These are phyloP conservation scores for Gardenia jasminoides DNA, from an alignment of 257 asterid species.

Conservation along the genomic window DNA sequence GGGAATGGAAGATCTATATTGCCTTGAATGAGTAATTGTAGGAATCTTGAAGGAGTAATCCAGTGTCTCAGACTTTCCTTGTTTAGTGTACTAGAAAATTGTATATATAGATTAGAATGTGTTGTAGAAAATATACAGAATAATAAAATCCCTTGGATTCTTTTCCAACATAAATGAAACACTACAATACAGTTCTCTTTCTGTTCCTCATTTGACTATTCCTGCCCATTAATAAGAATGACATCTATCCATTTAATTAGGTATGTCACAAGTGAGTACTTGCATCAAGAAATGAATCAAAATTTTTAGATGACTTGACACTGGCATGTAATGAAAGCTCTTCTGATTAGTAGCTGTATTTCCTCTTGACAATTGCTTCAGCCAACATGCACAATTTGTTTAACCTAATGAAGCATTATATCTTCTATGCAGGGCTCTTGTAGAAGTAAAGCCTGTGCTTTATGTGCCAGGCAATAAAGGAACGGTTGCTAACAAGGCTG, in stretches of 20 bases:
- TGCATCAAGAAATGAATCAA: background rate
- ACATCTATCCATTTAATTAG: background rate
- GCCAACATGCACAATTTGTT: background rate
- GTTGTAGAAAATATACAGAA: no score
- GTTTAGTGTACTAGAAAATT: no score
- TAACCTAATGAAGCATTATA: background rate
- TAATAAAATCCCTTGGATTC: no score
- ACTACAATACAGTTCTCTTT: background rate
- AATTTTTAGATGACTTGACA: background rate
- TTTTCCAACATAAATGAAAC: background rate
- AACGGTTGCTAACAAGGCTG: slow-evolving; percentile 30
- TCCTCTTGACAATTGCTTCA: background rate
- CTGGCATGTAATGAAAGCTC: background rate
- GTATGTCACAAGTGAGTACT: background rate
- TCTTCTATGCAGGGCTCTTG: slow-evolving; percentile 57
- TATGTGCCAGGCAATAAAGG: slow-evolving; percentile 43
- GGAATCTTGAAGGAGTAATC: no score
- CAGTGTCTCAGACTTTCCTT: no score
- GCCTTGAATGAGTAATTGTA: no score
- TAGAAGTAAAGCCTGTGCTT: slow-evolving; percentile 90
- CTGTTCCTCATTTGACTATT: background rate
- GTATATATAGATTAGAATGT: no score
- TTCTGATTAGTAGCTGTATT: background rate
- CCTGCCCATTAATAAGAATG: background rate
- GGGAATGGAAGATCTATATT: no score